Evolutionary conservation across 2,329 filamentous ascomycete species (phyloP).

Genomic region (Tolypocladium guangdongense): DNA sequence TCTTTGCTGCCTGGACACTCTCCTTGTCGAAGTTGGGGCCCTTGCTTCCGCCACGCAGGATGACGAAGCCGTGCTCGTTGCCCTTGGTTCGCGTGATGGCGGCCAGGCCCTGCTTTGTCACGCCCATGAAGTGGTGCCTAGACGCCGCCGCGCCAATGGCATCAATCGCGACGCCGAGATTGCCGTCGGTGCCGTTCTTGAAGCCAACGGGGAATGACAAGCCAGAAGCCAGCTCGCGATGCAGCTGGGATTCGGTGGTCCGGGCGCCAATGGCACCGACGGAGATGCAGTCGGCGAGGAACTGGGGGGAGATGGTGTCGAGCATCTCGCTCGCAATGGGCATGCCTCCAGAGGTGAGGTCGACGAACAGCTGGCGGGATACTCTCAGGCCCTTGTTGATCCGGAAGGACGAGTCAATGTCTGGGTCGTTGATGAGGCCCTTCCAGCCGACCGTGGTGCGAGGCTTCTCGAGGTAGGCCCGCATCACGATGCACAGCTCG

Average conservation of each 20-base stretch:
- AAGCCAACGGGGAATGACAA: constrained; percentile 96
- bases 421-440: constrained; percentile 96
- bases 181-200: constrained; percentile 98
- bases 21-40: constrained; percentile 91
- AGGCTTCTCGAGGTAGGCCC: constrained; percentile 97
- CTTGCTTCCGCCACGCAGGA: constrained; percentile 80
- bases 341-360: constrained; percentile 78
- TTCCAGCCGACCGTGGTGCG: constrained; percentile 98
- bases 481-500: constrained; percentile 91
- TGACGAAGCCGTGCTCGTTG: constrained; percentile 96
- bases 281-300: constrained; percentile 89
- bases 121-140: constrained; percentile 96
- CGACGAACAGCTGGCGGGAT: constrained; percentile 85
- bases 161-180: constrained; percentile 83
- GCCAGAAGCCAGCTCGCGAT: constrained; percentile 89
- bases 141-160: constrained; percentile 79
- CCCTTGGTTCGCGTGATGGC: constrained; percentile 89
- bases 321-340: constrained; percentile 98
- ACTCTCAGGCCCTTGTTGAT: constrained; percentile 97
- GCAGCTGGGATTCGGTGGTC: constrained; percentile 92
- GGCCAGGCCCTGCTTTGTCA: constrained; percentile 93
- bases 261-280: constrained; percentile 91
- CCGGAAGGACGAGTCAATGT: constrained; percentile 93
- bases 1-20: constrained; percentile 68
- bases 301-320: constrained; percentile 97